Evolutionary conservation across 352 stramenopile genomes (phyloP).

Genomic region (Phytophthora sansomeana): DNA sequence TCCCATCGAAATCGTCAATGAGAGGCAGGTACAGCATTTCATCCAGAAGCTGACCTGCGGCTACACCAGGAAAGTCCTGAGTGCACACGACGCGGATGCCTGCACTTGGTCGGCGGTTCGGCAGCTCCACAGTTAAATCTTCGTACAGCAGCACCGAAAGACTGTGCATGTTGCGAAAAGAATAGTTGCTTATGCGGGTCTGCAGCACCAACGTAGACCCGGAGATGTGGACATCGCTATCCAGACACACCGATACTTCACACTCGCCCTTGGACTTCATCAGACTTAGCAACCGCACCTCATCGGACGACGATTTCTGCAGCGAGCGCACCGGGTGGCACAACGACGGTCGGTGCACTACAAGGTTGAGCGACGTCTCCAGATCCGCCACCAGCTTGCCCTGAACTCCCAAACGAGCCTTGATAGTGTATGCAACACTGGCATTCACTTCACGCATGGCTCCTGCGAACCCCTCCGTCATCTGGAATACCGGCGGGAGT

Average conservation of each 20-base stretch:
- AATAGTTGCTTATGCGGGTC: constrained; percentile 42
- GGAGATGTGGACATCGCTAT: constrained; percentile 41
- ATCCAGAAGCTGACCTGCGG: constrained; percentile 35
- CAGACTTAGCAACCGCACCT: constrained; percentile 35
- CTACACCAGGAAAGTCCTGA: constrained; percentile 35
- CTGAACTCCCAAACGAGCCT: constrained; percentile 58
- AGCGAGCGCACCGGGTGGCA: constrained; percentile 35
- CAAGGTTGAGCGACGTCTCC: constrained; percentile 39
- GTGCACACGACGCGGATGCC: constrained; percentile 33
- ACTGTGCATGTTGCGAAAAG: constrained; percentile 40
- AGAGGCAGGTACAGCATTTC: constrained; percentile 37
- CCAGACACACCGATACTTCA: constrained; percentile 34
- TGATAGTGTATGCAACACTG: constrained; percentile 77
- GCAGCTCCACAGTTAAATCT: constrained; percentile 40
- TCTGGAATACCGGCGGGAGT: constrained; percentile 48
- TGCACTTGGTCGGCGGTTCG: constrained; percentile 29
- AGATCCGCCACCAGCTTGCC: constrained; percentile 65
- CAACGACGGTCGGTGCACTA: constrained; percentile 26
- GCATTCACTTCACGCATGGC: constrained; percentile 47
- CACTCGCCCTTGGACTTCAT: constrained; percentile 44
- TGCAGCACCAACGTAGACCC: constrained; percentile 39
- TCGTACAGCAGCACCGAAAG: constrained; percentile 42
- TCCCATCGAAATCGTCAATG: constrained; percentile 23
- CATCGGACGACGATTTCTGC: constrained; percentile 31
- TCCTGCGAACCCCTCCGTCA: constrained; percentile 22